phyloP scores from a whole-genome alignment of 148 eudicot species.

The Dianthus caryophyllus region DNA sequence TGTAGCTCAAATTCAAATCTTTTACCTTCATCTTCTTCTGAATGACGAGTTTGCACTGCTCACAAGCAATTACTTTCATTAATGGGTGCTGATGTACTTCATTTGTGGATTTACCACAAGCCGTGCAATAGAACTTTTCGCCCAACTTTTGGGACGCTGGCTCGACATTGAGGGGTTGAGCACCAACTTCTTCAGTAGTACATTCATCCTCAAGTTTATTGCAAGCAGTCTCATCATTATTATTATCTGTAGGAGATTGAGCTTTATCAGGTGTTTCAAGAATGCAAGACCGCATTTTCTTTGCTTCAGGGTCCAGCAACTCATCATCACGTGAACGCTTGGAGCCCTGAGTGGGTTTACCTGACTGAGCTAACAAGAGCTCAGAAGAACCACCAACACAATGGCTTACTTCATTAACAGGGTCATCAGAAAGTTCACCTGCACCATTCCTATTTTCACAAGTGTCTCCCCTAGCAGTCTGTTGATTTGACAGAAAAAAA shows the following conservation, averaged over 20 bases:
- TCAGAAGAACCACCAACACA: conserved; percentile 25
- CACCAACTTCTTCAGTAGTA: conserved; percentile 24
- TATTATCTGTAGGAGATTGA: conserved; percentile 19
- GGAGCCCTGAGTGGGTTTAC: conserved; percentile 35
- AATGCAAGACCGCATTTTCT: conserved; percentile 30
- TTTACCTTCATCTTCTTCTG: conserved; percentile 44
- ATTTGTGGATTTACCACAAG: conserved; percentile 42
- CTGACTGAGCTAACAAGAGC: conserved; percentile 23
- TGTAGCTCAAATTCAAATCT: conserved; percentile 28
- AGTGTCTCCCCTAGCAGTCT: conserved; percentile 14
- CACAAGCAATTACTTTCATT: conserved; percentile 60
- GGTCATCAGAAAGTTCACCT: conserved; percentile 22
- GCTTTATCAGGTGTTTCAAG: conserved; percentile 38
- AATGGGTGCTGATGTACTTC: conserved; percentile 58
- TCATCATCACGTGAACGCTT: conserved; percentile 47
- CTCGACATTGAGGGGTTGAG: conserved; percentile 16
- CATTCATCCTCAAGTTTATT: conserved; percentile 17
- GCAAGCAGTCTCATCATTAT: conserved; percentile 15
- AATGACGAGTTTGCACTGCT: conserved; percentile 48
- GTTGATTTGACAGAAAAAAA: not conserved
- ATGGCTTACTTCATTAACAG: conserved; percentile 17
- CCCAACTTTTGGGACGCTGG: conserved; percentile 12
- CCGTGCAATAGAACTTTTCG: conserved; percentile 54
- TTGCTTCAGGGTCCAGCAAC: conserved; percentile 35
- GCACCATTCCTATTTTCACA: conserved; percentile 21